phyloP scores from a whole-genome alignment of 1,284 basidiomycete genomes.

The Pseudozyma sp. region DNA sequence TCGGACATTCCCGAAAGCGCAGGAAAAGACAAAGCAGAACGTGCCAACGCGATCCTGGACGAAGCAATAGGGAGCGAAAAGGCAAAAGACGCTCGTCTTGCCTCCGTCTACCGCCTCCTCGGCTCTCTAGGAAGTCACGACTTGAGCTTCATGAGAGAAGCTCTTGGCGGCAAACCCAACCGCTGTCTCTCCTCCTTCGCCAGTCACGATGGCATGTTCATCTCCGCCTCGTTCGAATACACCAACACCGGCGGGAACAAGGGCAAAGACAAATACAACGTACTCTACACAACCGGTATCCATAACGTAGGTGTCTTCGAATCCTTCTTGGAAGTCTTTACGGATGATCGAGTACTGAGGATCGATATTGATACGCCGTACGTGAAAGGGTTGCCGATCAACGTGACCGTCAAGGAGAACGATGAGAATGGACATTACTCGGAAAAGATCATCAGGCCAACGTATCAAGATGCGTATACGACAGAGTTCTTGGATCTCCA shows the following conservation, averaged over 20 bases:
- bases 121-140: constrained; percentile 70
- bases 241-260: constrained; percentile 19
- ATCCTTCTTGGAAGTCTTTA: constrained; percentile 71
- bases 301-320: constrained; percentile 70
- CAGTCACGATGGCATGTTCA: constrained; percentile 49
- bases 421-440: constrained; percentile 61
- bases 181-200: constrained; percentile 41
- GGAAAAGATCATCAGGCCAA: constrained; percentile 65
- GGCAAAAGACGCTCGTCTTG: constrained; percentile 54
- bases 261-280: constrained; percentile 34
- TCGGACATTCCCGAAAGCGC: constrained; percentile 55
- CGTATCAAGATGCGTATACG: constrained; percentile 70
- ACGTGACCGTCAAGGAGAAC: constrained; percentile 65
- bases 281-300: constrained; percentile 54
- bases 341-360: constrained; percentile 69
- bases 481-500: constrained; percentile 68
- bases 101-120: constrained; percentile 65
- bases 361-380: constrained; percentile 69
- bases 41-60: constrained; percentile 30
- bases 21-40: constrained; percentile 19
- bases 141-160: constrained; percentile 70
- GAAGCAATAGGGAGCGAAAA: constrained; percentile 54
- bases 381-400: constrained; percentile 71
- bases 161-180: constrained; percentile 45
- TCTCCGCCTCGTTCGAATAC: constrained; percentile 50